These are phyloP conservation scores for Kodamaea anthophila DNA, from an alignment of 1,139 yeast species.

Conservation along the genomic window DNA sequence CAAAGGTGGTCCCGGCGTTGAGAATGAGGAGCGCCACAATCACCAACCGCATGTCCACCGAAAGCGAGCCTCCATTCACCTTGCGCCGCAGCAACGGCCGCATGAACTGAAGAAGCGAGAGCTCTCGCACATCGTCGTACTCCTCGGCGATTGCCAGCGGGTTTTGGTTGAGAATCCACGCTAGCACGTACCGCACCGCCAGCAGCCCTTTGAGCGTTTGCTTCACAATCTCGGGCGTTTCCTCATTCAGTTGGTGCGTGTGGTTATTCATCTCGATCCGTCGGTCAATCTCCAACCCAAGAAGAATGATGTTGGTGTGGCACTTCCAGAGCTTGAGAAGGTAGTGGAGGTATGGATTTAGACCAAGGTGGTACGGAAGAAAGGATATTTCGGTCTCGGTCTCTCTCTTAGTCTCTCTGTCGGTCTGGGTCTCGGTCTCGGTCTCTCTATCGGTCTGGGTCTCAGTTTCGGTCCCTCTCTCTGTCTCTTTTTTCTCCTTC, in stretches of 20 bases:
- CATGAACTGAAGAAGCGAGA: conserved; percentile 49
- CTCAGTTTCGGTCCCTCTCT: too few relatives aligned
- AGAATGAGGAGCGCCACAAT: conserved; percentile 23
- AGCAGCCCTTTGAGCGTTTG: conserved; percentile 57
- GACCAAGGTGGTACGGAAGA: conserved; percentile 29
- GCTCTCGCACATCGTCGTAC: conserved; percentile 42
- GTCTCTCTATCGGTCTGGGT: not conserved
- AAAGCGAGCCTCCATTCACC: conserved; percentile 51
- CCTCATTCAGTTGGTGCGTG: conserved; percentile 19
- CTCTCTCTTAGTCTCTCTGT: not conserved
- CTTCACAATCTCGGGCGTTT: conserved; percentile 46
- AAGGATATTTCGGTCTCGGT: not conserved
- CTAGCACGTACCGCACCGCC: conserved; percentile 55
- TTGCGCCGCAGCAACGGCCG: conserved; percentile 57
- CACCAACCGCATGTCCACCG: conserved; percentile 45
- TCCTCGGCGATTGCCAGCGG: conserved; percentile 24
- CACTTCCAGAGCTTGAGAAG: conserved; percentile 59
- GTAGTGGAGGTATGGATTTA: conserved; percentile 56
- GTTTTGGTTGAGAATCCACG: conserved; percentile 50
- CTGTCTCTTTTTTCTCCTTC: not conserved
- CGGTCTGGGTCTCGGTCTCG: not conserved
- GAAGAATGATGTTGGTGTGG: conserved; percentile 48
- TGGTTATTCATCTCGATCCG: conserved; percentile 45
- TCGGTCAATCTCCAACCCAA: conserved; percentile 61
- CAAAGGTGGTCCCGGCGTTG: conserved; percentile 20